phyloP scores from a whole-genome alignment of 1,284 basidiomycete species.

The Lentinula novae-zelandiae region DNA sequence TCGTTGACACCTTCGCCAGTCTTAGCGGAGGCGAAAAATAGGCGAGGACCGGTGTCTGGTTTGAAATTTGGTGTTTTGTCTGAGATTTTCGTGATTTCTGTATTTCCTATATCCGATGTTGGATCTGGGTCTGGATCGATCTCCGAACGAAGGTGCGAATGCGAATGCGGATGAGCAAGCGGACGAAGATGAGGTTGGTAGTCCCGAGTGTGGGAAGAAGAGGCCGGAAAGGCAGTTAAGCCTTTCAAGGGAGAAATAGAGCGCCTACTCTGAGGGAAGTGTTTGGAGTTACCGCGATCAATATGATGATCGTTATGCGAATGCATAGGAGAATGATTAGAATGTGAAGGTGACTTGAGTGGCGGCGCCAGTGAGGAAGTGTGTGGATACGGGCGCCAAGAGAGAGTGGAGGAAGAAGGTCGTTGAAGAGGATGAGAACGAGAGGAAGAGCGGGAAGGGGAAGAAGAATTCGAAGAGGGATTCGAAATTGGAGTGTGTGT shows the following conservation, averaged over 20 bases:
- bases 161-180: background rate
- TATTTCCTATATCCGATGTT: constrained; percentile 23
- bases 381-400: background rate
- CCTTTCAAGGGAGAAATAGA: background rate
- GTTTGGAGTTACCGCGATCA: background rate
- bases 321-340: background rate
- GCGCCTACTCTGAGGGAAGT: background rate
- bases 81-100: no score
- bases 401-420: background rate
- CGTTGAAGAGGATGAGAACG: background rate
- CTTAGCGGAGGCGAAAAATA: constrained; percentile 74
- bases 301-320: background rate
- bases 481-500: background rate
- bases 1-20: constrained; percentile 65
- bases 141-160: background rate
- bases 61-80: no score
- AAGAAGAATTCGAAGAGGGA: background rate
- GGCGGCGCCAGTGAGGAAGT: background rate
- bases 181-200: background rate
- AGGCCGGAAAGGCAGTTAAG: background rate
- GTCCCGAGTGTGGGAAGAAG: background rate
- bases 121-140: constrained; percentile 19
- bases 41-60: constrained; percentile 49
- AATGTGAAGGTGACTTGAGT: background rate
- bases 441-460: background rate